A percentile compares a stretch with the other conserved stretches of the same genome.
phyloP scores from a whole-genome alignment of 208 protist genomes.

The Angomonas deanei region DNA sequence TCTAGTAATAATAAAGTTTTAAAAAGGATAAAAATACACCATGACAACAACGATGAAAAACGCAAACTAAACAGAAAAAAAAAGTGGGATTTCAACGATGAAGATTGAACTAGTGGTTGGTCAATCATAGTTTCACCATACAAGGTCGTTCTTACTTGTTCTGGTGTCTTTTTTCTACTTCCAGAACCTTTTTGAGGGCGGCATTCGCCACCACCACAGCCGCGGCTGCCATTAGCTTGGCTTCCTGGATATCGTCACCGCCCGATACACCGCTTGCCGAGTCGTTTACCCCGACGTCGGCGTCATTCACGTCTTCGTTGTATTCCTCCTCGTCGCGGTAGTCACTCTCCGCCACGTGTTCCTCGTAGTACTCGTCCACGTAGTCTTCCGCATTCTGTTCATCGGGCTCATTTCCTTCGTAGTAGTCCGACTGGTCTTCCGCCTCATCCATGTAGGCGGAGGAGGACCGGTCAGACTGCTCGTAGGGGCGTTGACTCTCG shows the following conservation, averaged over 20 bases:
- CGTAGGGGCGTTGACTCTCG: no score
- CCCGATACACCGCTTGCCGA: not conserved
- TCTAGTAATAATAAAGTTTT: not conserved
- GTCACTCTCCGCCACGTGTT: not conserved
- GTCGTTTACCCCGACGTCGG: not conserved
- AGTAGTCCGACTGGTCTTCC: not conserved
- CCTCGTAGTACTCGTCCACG: not conserved
- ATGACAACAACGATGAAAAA: not conserved
- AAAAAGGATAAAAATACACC: not conserved
- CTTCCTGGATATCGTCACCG: slow-evolving; percentile 15
- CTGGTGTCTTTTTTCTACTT: slow-evolving; percentile 9
- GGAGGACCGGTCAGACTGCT: not conserved
- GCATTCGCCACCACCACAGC: slow-evolving; percentile 14
- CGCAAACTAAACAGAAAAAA: not conserved
- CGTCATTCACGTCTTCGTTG: not conserved
- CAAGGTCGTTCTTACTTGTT: not conserved
- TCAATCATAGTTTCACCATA: not conserved
- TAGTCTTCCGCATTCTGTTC: not conserved
- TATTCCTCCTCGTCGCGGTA: not conserved
- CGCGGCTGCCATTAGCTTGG: slow-evolving; percentile 12
- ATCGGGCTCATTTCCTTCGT: not conserved
- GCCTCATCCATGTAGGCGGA: not conserved
- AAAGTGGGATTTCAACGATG: not conserved
- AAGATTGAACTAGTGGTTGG: not conserved
- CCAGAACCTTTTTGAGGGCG: slow-evolving; percentile 18